These are phyloP conservation scores for Penicillium maclennaniae DNA, from an alignment of 495 filamentous ascomycete genomes.

Conservation along the genomic window DNA sequence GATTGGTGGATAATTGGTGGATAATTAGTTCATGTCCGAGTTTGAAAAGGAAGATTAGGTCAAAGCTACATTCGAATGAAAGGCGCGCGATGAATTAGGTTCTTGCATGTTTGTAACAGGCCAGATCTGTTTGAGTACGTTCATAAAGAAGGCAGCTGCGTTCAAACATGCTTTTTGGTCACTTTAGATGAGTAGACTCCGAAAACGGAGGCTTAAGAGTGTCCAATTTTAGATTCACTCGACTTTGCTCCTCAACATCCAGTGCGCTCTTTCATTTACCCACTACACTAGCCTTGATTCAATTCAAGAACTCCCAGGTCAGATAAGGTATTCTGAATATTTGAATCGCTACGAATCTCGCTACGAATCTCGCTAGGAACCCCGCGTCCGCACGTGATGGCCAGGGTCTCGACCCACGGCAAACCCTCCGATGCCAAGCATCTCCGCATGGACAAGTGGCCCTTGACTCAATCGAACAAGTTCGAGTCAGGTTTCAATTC, in stretches of 20 bases:
- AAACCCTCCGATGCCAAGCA: constrained; percentile 9
- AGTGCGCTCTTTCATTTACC: background rate
- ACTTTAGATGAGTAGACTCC: background rate
- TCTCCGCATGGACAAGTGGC: constrained; percentile 2
- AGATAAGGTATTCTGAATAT: background rate
- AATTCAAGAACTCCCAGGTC: no score
- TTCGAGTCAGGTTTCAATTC: background rate
- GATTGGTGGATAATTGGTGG: background rate
- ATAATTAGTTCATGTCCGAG: background rate
- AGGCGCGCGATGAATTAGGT: no score
- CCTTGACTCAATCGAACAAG: background rate
- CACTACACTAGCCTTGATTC: background rate
- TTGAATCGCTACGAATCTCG: background rate
- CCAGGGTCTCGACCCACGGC: background rate
- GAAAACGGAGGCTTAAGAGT: background rate
- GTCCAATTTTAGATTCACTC: background rate
- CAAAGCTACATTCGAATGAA: background rate
- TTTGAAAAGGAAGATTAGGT: background rate
- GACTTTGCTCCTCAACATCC: background rate
- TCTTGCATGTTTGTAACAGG: no score
- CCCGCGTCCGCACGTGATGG: background rate
- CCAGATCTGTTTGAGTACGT: no score
- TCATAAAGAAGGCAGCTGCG: no score
- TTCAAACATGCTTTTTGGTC: no score
- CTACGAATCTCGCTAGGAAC: background rate